phyloP scores from a whole-genome alignment of 371 early-diverging fungal genomes.

The Circinella umbellata region DNA sequence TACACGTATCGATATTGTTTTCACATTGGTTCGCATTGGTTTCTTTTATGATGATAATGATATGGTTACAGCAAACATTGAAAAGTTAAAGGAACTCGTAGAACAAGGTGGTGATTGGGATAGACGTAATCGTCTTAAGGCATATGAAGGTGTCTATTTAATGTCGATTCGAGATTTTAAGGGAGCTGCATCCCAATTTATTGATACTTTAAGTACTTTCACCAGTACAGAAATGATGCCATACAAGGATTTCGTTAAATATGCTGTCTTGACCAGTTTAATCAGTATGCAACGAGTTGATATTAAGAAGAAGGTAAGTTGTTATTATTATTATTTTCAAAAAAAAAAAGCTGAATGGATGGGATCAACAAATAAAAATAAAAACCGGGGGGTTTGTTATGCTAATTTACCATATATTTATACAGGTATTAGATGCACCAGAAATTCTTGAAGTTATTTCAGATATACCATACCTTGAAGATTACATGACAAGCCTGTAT shows the following conservation, averaged over 20 bases:
- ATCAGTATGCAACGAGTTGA: slow-evolving; percentile 92
- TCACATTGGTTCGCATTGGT: slow-evolving; percentile 92
- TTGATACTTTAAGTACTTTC: slow-evolving; percentile 97
- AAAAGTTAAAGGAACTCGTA: slow-evolving; percentile 83
- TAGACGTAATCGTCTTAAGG: slow-evolving; percentile 98
- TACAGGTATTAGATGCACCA: slow-evolving; percentile 91
- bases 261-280: slow-evolving; percentile 89
- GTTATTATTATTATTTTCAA: not conserved
- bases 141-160: slow-evolving; percentile 94
- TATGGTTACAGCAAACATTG: slow-evolving; percentile 81
- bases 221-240: slow-evolving; percentile 96
- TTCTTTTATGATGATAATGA: slow-evolving; percentile 90
- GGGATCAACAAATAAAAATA: no score
- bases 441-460: slow-evolving; percentile 97
- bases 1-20: slow-evolving; percentile 90
- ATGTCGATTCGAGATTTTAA: slow-evolving; percentile 97
- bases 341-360: no score
- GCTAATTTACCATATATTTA: not conserved
- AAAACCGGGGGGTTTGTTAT: no score
- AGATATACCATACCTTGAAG: slow-evolving; percentile 85
- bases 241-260: slow-evolving; percentile 97
- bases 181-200: slow-evolving; percentile 86
- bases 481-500: slow-evolving; percentile 88
- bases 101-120: slow-evolving; percentile 99
- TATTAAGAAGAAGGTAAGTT: slow-evolving; percentile 90